Evolutionary conservation across 2,329 filamentous ascomycete genomes (phyloP).

Genomic region (Alternaria viburni): DNA sequence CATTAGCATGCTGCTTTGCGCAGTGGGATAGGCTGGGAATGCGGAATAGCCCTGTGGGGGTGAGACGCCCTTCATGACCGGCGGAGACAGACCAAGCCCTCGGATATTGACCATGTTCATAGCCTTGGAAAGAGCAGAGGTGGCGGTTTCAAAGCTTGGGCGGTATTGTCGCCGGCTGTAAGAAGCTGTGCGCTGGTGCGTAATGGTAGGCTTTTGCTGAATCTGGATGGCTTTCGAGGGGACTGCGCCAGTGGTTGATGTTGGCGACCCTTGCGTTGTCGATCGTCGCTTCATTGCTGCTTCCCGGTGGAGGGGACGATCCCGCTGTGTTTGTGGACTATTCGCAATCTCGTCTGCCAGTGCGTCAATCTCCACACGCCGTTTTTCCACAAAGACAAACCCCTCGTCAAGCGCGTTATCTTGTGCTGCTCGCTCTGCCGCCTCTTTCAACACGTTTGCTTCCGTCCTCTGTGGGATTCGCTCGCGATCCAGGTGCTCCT

Average conservation of each 20-base stretch:
- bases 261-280: slow-evolving; percentile 76
- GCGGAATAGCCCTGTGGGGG: slow-evolving; percentile 76
- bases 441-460: slow-evolving; percentile 50
- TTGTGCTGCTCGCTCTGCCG: slow-evolving; percentile 73
- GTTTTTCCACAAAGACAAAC: slow-evolving; percentile 95
- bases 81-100: slow-evolving; percentile 72
- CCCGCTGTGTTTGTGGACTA: slow-evolving; percentile 66
- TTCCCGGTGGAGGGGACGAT: slow-evolving; percentile 58
- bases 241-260: slow-evolving; percentile 71
- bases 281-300: slow-evolving; percentile 74
- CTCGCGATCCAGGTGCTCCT: slow-evolving; percentile 55
- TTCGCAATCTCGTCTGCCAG: slow-evolving; percentile 94
- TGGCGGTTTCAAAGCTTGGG: slow-evolving; percentile 75
- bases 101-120: slow-evolving; percentile 89
- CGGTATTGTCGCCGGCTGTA: slow-evolving; percentile 81
- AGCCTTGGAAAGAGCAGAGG: slow-evolving; percentile 91
- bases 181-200: slow-evolving; percentile 76
- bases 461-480: slow-evolving; percentile 49
- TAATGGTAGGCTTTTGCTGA: slow-evolving; percentile 65
- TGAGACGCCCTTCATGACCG: slow-evolving; percentile 67
- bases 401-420: slow-evolving; percentile 91
- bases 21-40: slow-evolving; percentile 83
- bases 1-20: slow-evolving; percentile 71
- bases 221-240: slow-evolving; percentile 79
- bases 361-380: slow-evolving; percentile 93